Evolutionary conservation across 2,329 filamentous ascomycete genomes (phyloP), one percentile per base, ranked within the genome.

Genomic region (Phoma sp.): DNA sequence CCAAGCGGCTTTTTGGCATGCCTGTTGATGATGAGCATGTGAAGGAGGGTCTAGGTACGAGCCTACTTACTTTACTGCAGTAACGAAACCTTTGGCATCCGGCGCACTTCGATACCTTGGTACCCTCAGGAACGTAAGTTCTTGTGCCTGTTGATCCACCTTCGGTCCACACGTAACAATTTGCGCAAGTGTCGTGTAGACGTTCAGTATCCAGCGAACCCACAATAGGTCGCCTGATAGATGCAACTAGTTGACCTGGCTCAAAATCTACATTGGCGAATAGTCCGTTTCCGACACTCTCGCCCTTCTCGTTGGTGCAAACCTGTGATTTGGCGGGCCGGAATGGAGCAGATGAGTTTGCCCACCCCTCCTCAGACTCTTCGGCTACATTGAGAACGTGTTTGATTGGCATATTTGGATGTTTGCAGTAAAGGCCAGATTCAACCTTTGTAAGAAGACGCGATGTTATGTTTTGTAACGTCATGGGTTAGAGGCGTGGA

Each of bases 1-100:
- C 86, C 86, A 89, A 24, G 84, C 80, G 62, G 79, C 77, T 38
- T 76, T 72, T 73, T 89, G 86, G 66, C 86, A 89, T 25, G 65
- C 72, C 83, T 87, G 39, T 11, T 10, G 22, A 6, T 9, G 7
- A 4, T 66, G 32, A 66, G 49, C 37, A 18, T 10, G n/a, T 13
- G 14, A 14, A 18, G 1, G 10, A 13, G 5, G 14, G 4, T 10
- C 2, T 29, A 6, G 9, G 3, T 10, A 3, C 6, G 13, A 27
- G 7, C 23, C 24, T 29, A 38, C 77, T 43, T 67, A 86, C 84
- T 77, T 80, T 84, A 59, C 80, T 79, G 68, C 86, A 88, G 67
- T 87, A 88, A 59, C 77, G 81, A 2, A 86, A 80, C 29, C 80
- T 74, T 52, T 79, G 80, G 64, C 86, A 88, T 7, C 82, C 82